A percentile compares a stretch with the other conserved stretches of the same genome.
Evolutionary conservation across 148 eudicot genomes (phyloP).

Genomic region (Polygonum maritimum): DNA sequence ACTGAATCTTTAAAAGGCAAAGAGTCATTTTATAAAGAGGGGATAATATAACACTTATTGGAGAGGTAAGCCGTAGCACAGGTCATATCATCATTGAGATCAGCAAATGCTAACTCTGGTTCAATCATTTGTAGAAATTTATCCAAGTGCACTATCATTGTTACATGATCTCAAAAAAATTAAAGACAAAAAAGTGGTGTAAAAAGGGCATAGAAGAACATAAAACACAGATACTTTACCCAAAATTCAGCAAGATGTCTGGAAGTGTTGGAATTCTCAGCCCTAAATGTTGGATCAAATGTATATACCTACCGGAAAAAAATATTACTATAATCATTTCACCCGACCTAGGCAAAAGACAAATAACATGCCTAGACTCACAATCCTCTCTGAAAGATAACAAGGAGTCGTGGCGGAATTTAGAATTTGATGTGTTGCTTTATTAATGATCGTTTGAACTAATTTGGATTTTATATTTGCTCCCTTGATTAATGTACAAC

Average conservation of each 20-base stretch:
- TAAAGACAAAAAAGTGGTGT: neutral
- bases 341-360: too few relatives aligned
- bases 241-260: slow-evolving; percentile 97
- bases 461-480: too few relatives aligned
- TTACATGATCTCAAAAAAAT: neutral
- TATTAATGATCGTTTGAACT: too few relatives aligned
- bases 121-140: slow-evolving; percentile 72
- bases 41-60: slow-evolving; percentile 97
- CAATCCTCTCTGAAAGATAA: too few relatives aligned
- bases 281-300: slow-evolving; percentile 97
- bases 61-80: slow-evolving; percentile 95
- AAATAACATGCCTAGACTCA: too few relatives aligned
- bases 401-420: too few relatives aligned
- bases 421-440: too few relatives aligned
- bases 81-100: slow-evolving; percentile 96
- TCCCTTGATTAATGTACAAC: too few relatives aligned
- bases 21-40: slow-evolving; percentile 6
- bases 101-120: slow-evolving; percentile 98
- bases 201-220: neutral
- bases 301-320: slow-evolving; percentile 66
- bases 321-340: neutral
- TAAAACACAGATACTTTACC: slow-evolving; percentile 31
- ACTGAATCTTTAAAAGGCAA: slow-evolving; percentile 2
- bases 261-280: slow-evolving; percentile 92
- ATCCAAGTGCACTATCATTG: slow-evolving; percentile 3